Conservation (phyloP, 179 eudicot genomes). For the Actinidia chinensis region DNA sequence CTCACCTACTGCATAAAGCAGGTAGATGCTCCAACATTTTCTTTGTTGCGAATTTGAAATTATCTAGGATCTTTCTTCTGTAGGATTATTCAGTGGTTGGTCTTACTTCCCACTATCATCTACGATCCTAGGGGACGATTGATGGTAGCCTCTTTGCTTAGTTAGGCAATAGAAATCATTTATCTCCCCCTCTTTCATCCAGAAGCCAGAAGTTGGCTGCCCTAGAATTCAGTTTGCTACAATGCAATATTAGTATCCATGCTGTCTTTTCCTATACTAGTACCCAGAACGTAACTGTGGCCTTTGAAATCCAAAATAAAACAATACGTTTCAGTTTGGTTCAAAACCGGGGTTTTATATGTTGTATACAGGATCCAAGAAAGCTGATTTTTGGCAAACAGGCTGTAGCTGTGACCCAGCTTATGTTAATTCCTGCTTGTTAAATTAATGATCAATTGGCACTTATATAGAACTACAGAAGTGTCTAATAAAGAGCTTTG, state of each 20-base stretch:
- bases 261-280: not conserved
- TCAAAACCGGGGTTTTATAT: not conserved
- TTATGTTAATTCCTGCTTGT: not conserved
- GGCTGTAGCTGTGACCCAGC: not conserved
- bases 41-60: not conserved
- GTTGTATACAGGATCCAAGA: not conserved
- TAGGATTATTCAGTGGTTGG: not conserved
- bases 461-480: not conserved
- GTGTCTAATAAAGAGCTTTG: not conserved
- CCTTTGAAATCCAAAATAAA: not conserved
- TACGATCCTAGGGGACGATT: not conserved
- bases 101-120: conserved; percentile 1
- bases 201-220: conserved; percentile 7
- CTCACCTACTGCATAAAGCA: conserved; percentile 94
- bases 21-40: conserved; percentile 38
- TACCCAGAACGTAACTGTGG: not conserved
- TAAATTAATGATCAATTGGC: not conserved
- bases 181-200: not conserved
- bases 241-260: not conserved
- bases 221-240: not conserved
- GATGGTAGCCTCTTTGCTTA: conserved; percentile 9
- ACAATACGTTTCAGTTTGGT: not conserved
- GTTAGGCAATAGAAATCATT: not conserved
- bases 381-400: not conserved
- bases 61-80: not conserved